Evolutionary conservation across 805 yeast species (phyloP).

Genomic region (Zygoascus bituminiphila): DNA sequence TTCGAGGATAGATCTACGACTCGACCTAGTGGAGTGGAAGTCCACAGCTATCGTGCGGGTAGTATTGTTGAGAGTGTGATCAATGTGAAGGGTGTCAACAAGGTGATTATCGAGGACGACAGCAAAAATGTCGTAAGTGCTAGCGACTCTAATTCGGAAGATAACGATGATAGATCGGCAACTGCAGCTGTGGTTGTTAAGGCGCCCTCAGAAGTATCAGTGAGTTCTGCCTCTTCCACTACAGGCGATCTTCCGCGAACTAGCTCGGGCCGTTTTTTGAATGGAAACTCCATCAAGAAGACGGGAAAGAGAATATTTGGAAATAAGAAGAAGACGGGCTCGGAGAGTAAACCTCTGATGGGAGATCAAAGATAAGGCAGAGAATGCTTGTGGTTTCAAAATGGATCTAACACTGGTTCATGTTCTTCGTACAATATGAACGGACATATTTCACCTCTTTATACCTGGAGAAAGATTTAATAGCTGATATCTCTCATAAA

Average conservation of each 20-base stretch:
- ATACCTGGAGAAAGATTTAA: too few relatives aligned
- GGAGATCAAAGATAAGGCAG: background rate
- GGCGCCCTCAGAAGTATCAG: background rate
- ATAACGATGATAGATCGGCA: background rate
- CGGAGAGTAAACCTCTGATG: background rate
- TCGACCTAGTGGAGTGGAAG: constrained; percentile 13
- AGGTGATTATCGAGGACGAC: constrained; percentile 71
- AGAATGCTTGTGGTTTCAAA: too few relatives aligned
- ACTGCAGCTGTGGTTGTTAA: background rate
- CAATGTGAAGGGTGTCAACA: constrained; percentile 75
- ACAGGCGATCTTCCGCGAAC: background rate
- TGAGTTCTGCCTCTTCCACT: background rate
- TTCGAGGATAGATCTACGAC: constrained; percentile 1
- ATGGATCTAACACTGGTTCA: too few relatives aligned
- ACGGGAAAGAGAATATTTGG: background rate
- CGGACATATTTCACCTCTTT: too few relatives aligned
- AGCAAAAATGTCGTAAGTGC: background rate
- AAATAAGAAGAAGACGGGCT: background rate
- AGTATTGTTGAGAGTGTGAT: constrained; percentile 76
- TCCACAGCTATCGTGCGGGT: constrained; percentile 34
- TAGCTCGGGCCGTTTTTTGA: background rate
- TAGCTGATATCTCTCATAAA: background rate
- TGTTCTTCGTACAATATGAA: too few relatives aligned
- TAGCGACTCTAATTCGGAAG: background rate
- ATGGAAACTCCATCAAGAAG: background rate